Evolutionary conservation across 1,284 basidiomycete genomes (phyloP).

Genomic region (Rhodotorula sp.): DNA sequence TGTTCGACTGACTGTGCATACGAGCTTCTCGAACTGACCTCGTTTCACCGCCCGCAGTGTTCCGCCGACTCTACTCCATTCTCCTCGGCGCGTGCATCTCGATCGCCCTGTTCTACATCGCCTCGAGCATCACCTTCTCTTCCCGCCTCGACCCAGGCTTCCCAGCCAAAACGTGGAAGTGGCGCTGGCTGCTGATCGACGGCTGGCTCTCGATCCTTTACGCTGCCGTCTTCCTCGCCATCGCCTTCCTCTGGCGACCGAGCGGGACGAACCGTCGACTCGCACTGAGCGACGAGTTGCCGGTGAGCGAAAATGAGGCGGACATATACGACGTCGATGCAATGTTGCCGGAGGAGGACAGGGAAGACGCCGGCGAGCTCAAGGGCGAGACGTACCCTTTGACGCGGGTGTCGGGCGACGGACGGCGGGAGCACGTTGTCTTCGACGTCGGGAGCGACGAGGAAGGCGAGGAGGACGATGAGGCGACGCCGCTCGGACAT

Average conservation of each 20-base stretch:
- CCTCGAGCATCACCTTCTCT: conserved; percentile 87
- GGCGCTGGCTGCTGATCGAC: conserved; percentile 93
- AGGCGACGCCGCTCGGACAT: conserved; percentile 41
- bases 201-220: conserved; percentile 81
- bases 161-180: conserved; percentile 86
- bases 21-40: neutral
- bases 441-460: conserved; percentile 78
- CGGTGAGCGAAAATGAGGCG: conserved; percentile 85
- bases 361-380: conserved; percentile 48
- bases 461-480: conserved; percentile 45
- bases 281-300: conserved; percentile 79
- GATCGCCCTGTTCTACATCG: conserved; percentile 80
- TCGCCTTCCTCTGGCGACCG: conserved; percentile 91
- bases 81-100: conserved; percentile 79
- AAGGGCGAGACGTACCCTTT: conserved; percentile 43
- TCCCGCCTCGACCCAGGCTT: conserved; percentile 89
- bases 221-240: conserved; percentile 71
- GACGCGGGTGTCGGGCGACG: conserved; percentile 30
- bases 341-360: conserved; percentile 54
- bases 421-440: conserved; percentile 60
- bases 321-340: conserved; percentile 73
- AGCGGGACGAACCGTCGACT: conserved; percentile 87
- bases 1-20: neutral
- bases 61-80: conserved; percentile 71
- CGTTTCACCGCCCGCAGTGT: conserved; percentile 44